A percentile compares a stretch with the other conserved stretches of the same genome.
phyloP scores from a whole-genome alignment of 148 eudicot genomes.

The Camellia lanceoleosa region DNA sequence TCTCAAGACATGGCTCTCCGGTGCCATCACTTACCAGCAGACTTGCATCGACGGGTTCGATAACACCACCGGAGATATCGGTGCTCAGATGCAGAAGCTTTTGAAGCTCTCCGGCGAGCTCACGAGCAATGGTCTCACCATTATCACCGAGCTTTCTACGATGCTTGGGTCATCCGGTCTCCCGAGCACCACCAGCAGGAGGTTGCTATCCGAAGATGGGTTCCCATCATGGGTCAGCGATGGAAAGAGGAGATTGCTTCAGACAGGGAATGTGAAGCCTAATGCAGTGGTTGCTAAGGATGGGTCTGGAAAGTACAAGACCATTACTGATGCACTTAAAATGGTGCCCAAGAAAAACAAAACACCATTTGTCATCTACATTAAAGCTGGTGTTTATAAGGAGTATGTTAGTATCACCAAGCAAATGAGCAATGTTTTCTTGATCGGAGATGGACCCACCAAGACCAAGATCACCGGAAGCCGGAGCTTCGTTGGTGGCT shows the following conservation, averaged over 20 bases:
- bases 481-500: slow-evolving; percentile 43
- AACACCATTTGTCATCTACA: slow-evolving; percentile 30
- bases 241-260: slow-evolving; percentile 17
- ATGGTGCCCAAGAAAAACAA: slow-evolving; percentile 23
- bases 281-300: slow-evolving; percentile 57
- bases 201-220: background rate
- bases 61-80: slow-evolving; percentile 33
- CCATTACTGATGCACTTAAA: slow-evolving; percentile 44
- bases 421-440: slow-evolving; percentile 36
- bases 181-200: too few relatives aligned
- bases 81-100: slow-evolving; percentile 27
- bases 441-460: slow-evolving; percentile 64
- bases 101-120: slow-evolving; percentile 4
- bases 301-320: slow-evolving; percentile 56
- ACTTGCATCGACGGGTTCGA: slow-evolving; percentile 51
- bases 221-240: slow-evolving; percentile 26
- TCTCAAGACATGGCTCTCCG: slow-evolving; percentile 52
- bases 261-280: slow-evolving; percentile 19
- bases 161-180: background rate
- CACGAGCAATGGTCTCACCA: slow-evolving; percentile 10
- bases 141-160: slow-evolving; percentile 7
- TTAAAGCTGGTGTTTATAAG: slow-evolving; percentile 56
- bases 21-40: slow-evolving; percentile 42
- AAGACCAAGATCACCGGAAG: slow-evolving; percentile 55
- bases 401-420: slow-evolving; percentile 42